Base-by-base conservation (phyloP, 805 yeast species). In the Candida railenensis region DNA sequence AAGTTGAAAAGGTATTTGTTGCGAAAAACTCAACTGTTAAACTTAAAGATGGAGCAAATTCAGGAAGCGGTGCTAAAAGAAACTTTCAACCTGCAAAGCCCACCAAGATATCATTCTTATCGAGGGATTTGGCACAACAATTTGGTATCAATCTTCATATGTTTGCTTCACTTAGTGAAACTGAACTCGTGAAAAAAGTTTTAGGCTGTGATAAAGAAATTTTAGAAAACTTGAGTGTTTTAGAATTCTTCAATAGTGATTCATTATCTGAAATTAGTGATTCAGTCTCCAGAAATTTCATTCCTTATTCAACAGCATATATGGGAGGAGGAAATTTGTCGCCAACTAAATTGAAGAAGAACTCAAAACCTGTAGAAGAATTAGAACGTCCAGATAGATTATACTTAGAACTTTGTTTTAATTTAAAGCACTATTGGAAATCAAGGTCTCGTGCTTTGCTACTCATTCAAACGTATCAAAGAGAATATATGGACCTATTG, bases 111-210 rank as follows among this genome's bases (percentile, higher is more conserved):
- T 73, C 91, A 0, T 85, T 85, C 51, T 73, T 94, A 43, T 79
- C 96, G 1, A 75, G 95, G 49, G 97, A 92, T 56, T 68, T 90
- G 39, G 88, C 96, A 1, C 99, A 94, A 61, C 97, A 89, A 56
- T 90, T 94, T 70, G 96, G 96, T 34, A 94, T 94, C 59, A 91
- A 92, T 60, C 73, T 94, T 44, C 98, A 94, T 61, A 76, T 82
- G 69, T 89, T 82, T 65, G 75, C 89, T 3, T 70, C 71, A 37
- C 53, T 80, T 19, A 54, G 83, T 0, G 96, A 85, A 34, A 81
- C 77, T 3, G 86, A 80, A 37, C 74, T 92, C 22, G 84, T 92
- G 5, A 44, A 55, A n/a, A 85, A 84, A 60, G 80, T 94, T 7
- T 69, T 94, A 49, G 78, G 74, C 40, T 94, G 99, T 69, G 87